A percentile compares a stretch with the other conserved stretches of the same genome.
Conservation (phyloP, 345 rosid genomes). For the Eucalyptus grandis region DNA sequence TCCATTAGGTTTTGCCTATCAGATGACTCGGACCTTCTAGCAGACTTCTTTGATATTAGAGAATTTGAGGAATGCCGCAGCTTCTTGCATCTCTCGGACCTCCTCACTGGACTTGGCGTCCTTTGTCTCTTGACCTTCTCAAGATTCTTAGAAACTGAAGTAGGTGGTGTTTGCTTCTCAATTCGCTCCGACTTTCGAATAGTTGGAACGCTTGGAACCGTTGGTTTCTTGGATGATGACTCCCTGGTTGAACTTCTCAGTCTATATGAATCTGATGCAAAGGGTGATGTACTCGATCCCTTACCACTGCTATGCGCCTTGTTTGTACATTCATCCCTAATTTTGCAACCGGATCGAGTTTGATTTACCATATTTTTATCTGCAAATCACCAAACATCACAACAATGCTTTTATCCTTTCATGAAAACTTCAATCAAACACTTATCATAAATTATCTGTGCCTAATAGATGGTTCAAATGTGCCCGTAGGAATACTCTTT, state of each 20-base stretch:
- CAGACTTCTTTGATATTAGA: constrained; percentile 23
- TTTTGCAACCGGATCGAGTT: constrained; percentile 6
- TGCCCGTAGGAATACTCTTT: not conserved
- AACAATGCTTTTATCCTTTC: not conserved
- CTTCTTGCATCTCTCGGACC: constrained; percentile 45
- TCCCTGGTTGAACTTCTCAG: constrained; percentile 47
- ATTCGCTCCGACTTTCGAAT: constrained; percentile 44
- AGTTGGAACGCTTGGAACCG: constrained; percentile 13
- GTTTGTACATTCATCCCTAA: constrained; percentile 25
- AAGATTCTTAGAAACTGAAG: constrained; percentile 16
- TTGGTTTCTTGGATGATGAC: constrained; percentile 8
- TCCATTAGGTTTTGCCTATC: constrained; percentile 12
- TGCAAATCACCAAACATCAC: not conserved
- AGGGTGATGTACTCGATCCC: constrained; percentile 4
- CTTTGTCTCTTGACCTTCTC: constrained; percentile 20
- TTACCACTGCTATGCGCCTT: constrained; percentile 23
- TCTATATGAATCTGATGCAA: constrained; percentile 8
- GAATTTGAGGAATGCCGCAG: constrained; percentile 11
- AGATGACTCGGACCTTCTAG: constrained; percentile 4
- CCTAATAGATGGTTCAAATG: not conserved
- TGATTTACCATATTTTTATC: constrained; percentile 21
- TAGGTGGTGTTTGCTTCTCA: constrained; percentile 25
- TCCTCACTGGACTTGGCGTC: constrained; percentile 24
- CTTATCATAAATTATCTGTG: not conserved
- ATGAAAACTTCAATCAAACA: not conserved